These are phyloP conservation scores for Epichloe scottii DNA, from an alignment of 2,329 filamentous ascomycete species.

Conservation along the genomic window DNA sequence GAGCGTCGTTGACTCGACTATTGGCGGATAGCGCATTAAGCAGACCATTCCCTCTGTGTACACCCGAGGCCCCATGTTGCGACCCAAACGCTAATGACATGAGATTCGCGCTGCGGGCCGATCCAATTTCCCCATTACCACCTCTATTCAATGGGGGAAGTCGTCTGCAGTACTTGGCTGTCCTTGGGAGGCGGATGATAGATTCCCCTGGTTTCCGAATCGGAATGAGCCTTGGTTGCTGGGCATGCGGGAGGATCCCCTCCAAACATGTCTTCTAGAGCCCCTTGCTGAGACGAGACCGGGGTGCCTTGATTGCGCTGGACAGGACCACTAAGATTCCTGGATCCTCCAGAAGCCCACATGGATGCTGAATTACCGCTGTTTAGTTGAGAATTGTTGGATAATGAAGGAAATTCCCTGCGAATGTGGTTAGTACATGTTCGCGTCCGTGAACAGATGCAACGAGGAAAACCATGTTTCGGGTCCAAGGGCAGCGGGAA, in stretches of 20 bases:
- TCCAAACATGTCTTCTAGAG: conserved; percentile 34
- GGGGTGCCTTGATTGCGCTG: conserved; percentile 40
- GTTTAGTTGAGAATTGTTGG: conserved; percentile 44
- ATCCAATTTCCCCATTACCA: conserved; percentile 43
- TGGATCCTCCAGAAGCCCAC: conserved; percentile 39
- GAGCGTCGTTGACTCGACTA: conserved; percentile 34
- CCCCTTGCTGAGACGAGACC: conserved; percentile 35
- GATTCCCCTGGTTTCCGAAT: conserved; percentile 36
- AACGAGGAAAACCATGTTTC: neutral
- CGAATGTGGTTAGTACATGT: neutral
- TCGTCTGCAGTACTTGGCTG: conserved; percentile 42
- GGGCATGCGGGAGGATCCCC: conserved; percentile 28
- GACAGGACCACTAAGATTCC: conserved; percentile 35
- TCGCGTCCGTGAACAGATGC: neutral
- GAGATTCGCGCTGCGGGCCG: conserved; percentile 38
- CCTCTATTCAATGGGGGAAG: conserved; percentile 47
- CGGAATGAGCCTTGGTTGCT: conserved; percentile 37
- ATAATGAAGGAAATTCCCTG: conserved; percentile 55
- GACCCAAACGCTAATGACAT: conserved; percentile 40
- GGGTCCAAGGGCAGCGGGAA: neutral
- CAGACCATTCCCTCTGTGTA: conserved; percentile 45
- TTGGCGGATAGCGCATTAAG: conserved; percentile 52
- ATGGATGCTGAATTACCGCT: conserved; percentile 36
- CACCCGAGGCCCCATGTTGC: conserved; percentile 26
- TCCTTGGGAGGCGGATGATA: conserved; percentile 31